These are phyloP conservation scores for Komagataella kurtzmanii DNA, from an alignment of 805 yeast genomes.

Conservation along the genomic window DNA sequence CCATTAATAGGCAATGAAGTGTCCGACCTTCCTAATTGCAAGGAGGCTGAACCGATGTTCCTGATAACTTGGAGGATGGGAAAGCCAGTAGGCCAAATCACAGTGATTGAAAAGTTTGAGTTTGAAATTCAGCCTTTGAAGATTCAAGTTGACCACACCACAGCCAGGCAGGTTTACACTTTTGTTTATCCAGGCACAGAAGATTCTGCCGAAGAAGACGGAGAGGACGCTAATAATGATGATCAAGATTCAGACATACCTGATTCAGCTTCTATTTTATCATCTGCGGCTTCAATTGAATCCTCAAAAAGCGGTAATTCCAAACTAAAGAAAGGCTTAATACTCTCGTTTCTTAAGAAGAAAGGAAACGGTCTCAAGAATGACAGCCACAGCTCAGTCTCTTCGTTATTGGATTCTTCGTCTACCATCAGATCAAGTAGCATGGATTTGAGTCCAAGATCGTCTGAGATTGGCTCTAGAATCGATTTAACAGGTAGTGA, in stretches of 20 bases:
- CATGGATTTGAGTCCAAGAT: background rate
- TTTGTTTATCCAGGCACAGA: slow-evolving; percentile 53
- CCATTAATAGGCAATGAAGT: background rate
- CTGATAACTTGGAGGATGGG: background rate
- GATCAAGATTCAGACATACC: background rate
- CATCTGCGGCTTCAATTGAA: background rate
- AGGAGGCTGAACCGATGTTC: slow-evolving; percentile 56
- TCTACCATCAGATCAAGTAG: background rate
- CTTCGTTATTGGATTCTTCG: background rate
- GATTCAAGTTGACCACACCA: slow-evolving; percentile 57
- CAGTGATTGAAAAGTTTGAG: slow-evolving; percentile 56
- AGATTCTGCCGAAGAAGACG: background rate
- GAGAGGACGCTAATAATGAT: background rate
- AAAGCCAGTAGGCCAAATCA: slow-evolving; percentile 81
- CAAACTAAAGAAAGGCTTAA: background rate
- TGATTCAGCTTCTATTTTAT: background rate
- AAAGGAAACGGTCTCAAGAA: background rate
- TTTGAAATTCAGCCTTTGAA: slow-evolving; percentile 55
- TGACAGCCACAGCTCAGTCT: background rate
- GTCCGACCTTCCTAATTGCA: slow-evolving; percentile 11
- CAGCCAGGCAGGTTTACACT: slow-evolving; percentile 46
- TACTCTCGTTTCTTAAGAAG: background rate
- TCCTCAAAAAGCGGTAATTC: background rate
- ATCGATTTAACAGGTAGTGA: background rate
- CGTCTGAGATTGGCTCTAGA: background rate